These are phyloP conservation scores for Litsea cubeba DNA, from an alignment of 164 flowering plant genomes.

Conservation along the genomic window DNA sequence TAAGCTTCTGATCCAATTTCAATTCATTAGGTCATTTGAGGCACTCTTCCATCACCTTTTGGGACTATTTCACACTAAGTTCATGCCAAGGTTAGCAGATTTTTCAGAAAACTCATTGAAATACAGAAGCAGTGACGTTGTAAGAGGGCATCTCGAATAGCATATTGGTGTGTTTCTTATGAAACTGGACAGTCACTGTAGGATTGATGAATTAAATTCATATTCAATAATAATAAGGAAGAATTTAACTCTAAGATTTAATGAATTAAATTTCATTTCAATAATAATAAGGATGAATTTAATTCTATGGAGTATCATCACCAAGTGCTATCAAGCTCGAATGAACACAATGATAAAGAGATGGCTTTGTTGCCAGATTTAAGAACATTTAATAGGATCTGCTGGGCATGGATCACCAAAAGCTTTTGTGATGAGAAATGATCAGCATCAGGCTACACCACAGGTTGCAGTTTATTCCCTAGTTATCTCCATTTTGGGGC, in stretches of 20 bases:
- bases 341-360: neutral
- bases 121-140: too few species aligned
- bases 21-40: neutral
- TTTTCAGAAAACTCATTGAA: too few species aligned
- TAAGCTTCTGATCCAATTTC: neutral
- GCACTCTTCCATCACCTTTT: neutral
- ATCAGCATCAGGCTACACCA: neutral
- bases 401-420: neutral
- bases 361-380: neutral
- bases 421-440: neutral
- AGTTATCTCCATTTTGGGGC: neutral
- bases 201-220: too few species aligned
- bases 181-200: too few species aligned
- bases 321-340: neutral
- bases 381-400: neutral
- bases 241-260: neutral
- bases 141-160: too few species aligned
- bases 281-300: neutral
- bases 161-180: too few species aligned
- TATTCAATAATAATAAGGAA: too few species aligned
- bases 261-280: too few species aligned
- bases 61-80: too few species aligned
- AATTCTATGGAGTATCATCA: neutral
- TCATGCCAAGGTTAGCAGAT: too few species aligned
- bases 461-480: neutral